Conservation (phyloP, 768 basidiomycete species). For the Crassisporium funariophilum region DNA sequence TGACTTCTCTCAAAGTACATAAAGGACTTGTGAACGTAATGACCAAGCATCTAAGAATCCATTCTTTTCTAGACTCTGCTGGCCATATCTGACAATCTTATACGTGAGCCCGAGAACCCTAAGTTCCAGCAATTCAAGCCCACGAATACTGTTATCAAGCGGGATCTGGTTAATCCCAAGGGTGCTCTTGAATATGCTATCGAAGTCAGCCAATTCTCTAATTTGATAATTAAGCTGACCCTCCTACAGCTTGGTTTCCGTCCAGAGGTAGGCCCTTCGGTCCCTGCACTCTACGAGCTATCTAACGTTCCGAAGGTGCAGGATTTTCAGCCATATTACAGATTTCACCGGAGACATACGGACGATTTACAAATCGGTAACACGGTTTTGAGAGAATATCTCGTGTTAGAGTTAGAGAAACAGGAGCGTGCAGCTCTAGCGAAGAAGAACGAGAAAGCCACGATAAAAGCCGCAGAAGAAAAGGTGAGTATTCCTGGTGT, state of each 20-base stretch:
- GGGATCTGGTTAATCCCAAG: slow-evolving; percentile 66
- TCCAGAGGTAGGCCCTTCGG: slow-evolving; percentile 50
- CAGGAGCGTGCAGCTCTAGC: slow-evolving; percentile 49
- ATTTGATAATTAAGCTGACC: slow-evolving; percentile 5
- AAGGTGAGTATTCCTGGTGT: slow-evolving; percentile 42
- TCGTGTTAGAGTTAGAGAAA: slow-evolving; percentile 53
- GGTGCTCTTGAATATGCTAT: slow-evolving; percentile 81
- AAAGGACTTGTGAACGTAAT: slow-evolving; percentile 13
- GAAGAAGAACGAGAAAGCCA: slow-evolving; percentile 62
- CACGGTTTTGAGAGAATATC: slow-evolving; percentile 62
- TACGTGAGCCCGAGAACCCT: slow-evolving; percentile 70
- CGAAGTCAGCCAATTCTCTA: slow-evolving; percentile 50
- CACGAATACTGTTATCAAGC: slow-evolving; percentile 70
- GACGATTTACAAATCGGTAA: slow-evolving; percentile 64
- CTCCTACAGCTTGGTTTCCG: slow-evolving; percentile 67
- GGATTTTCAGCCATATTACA: slow-evolving; percentile 75
- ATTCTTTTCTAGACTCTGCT: slow-evolving; percentile 54
- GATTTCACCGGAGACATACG: slow-evolving; percentile 54
- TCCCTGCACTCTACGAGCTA: slow-evolving; percentile 8
- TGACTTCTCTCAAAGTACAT: slow-evolving; percentile 65
- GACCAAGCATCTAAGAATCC: slow-evolving; percentile 17
- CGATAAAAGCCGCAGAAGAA: slow-evolving; percentile 51
- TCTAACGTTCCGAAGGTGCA: slow-evolving; percentile 48
- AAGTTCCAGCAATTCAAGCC: slow-evolving; percentile 78
- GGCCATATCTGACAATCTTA: slow-evolving; percentile 71